phyloP scores from a whole-genome alignment of 768 basidiomycete species.

The Thelephora ganbajun region DNA sequence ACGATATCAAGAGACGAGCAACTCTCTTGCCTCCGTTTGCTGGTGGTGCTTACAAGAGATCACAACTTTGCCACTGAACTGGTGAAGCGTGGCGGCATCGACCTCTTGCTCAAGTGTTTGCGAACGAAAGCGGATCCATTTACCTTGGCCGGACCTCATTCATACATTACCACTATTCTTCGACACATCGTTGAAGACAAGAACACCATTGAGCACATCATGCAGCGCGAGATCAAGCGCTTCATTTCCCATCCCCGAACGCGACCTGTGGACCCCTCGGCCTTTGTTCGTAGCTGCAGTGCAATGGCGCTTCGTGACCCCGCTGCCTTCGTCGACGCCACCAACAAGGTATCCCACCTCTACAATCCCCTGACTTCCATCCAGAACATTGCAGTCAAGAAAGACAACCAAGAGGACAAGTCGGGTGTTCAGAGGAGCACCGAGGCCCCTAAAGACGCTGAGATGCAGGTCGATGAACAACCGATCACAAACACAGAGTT shows the following conservation, averaged over 20 bases:
- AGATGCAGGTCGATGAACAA: conserved; percentile 48
- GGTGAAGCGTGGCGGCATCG: conserved; percentile 50
- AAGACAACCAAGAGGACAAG: background rate
- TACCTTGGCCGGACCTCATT: conserved; percentile 45
- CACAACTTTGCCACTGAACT: conserved; percentile 50
- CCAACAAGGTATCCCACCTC: conserved; percentile 59
- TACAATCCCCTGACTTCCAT: conserved; percentile 36
- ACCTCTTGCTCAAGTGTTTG: conserved; percentile 52
- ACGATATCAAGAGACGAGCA: conserved; percentile 69
- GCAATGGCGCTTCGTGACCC: conserved; percentile 76
- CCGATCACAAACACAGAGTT: conserved; percentile 11
- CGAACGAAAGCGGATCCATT: conserved; percentile 39
- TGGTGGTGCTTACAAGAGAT: conserved; percentile 76
- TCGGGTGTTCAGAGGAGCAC: conserved; percentile 5
- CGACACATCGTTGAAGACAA: conserved; percentile 83
- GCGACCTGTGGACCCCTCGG: conserved; percentile 49
- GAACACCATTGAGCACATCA: conserved; percentile 46
- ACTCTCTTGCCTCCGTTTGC: conserved; percentile 64
- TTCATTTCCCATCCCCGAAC: conserved; percentile 67
- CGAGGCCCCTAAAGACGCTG: conserved; percentile 11
- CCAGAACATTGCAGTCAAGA: conserved; percentile 17
- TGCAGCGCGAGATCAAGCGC: conserved; percentile 72
- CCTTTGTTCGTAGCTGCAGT: conserved; percentile 64
- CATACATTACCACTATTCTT: conserved; percentile 78
- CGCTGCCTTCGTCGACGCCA: conserved; percentile 57